A percentile compares a stretch with the other conserved stretches of the same genome.
These are phyloP conservation scores for Calonectria henricotiae DNA, from an alignment of 2,329 filamentous ascomycete species.

Conservation along the genomic window DNA sequence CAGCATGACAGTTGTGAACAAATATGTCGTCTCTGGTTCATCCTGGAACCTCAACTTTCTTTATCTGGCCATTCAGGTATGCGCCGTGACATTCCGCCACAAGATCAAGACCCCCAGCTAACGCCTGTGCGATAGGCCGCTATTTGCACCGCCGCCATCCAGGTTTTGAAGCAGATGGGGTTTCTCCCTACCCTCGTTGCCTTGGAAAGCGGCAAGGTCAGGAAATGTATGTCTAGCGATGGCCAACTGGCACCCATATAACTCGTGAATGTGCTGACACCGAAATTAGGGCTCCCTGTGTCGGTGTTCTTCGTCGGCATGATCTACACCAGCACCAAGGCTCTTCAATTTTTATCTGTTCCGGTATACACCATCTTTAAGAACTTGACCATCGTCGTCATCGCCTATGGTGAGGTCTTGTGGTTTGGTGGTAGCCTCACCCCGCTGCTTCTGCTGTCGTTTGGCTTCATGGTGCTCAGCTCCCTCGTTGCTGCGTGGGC, in stretches of 20 bases:
- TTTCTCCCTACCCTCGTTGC: conserved; percentile 86
- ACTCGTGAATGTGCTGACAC: background rate
- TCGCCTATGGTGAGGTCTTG: conserved; percentile 97
- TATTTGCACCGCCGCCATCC: conserved; percentile 89
- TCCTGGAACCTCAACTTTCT: conserved; percentile 98
- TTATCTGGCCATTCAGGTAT: conserved; percentile 92
- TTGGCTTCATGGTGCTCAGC: conserved; percentile 96
- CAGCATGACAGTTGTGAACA: conserved; percentile 99
- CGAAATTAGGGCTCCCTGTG: conserved; percentile 87
- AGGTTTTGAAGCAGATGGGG: conserved; percentile 84
- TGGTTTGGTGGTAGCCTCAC: conserved; percentile 98
- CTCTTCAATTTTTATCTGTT: conserved; percentile 95
- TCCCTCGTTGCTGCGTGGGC: conserved; percentile 95
- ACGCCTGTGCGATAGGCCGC: conserved; percentile 74
- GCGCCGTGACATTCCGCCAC: conserved; percentile 47
- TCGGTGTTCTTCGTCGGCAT: conserved; percentile 96
- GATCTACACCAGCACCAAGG: conserved; percentile 98
- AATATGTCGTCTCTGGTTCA: conserved; percentile 93
- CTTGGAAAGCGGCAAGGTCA: conserved; percentile 91
- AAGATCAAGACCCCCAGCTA: background rate
- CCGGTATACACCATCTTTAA: conserved; percentile 99
- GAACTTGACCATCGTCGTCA: conserved; percentile 98
- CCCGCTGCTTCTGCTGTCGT: conserved; percentile 91
- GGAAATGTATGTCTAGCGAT: conserved; percentile 81
- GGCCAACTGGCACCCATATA: background rate